These are phyloP conservation scores for Paramecium tetraurelia DNA, from an alignment of 73 alveolate genomes.

Conservation along the genomic window DNA sequence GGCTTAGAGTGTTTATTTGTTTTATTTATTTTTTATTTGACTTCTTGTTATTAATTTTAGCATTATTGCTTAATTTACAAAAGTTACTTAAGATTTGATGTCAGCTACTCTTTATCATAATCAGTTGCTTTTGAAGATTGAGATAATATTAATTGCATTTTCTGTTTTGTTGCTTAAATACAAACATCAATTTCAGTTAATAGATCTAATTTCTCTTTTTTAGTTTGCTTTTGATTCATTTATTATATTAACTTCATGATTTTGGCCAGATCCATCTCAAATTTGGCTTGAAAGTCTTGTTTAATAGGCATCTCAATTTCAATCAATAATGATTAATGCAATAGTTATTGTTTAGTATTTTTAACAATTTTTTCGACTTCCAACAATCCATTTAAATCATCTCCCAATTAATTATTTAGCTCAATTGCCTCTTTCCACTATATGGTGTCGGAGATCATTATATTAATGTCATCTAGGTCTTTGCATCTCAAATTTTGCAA, in stretches of 20 bases:
- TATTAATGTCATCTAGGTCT: conserved; percentile 13
- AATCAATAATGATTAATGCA: background rate
- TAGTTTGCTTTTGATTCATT: background rate
- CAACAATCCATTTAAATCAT: background rate
- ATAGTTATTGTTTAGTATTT: background rate
- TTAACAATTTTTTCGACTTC: background rate
- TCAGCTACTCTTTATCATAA: background rate
- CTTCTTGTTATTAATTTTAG: background rate
- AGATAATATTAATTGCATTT: background rate
- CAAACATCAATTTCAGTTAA: conserved; percentile 9
- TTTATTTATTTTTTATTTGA: background rate
- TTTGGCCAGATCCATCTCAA: background rate
- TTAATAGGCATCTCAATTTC: background rate
- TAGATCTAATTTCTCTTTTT: background rate
- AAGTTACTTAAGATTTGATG: background rate
- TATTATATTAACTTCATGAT: background rate
- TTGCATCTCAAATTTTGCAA: background rate
- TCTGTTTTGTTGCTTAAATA: background rate
- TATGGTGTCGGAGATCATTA: background rate
- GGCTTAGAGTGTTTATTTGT: background rate
- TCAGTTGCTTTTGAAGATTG: background rate
- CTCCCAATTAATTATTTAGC: background rate
- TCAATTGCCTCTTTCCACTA: background rate
- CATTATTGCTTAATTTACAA: background rate
- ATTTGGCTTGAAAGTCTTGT: background rate